These are phyloP conservation scores for Hibiscus syriacus DNA, from an alignment of 345 rosid species.

Conservation along the genomic window DNA sequence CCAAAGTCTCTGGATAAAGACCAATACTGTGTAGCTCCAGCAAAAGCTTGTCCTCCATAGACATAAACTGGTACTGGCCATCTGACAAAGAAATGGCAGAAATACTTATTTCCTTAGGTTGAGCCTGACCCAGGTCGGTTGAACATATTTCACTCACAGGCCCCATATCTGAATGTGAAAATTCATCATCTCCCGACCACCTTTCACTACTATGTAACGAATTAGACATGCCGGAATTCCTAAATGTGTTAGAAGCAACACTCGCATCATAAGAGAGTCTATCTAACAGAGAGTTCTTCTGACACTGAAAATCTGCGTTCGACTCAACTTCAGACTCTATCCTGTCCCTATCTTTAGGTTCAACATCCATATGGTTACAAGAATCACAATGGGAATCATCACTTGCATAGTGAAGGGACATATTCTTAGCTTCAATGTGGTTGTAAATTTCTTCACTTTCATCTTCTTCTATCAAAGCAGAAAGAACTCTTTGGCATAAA, in stretches of 20 bases:
- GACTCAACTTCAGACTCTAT: constrained; percentile 95
- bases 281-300: constrained; percentile 52
- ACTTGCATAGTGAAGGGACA: constrained; percentile 76
- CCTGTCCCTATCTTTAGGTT: constrained; percentile 75
- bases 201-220: constrained; percentile 67
- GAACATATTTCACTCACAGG: constrained; percentile 57
- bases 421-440: constrained; percentile 55
- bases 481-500: constrained; percentile 74
- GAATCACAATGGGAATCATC: constrained; percentile 98
- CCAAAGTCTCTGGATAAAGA: constrained; percentile 76
- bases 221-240: constrained; percentile 53
- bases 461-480: constrained; percentile 93
- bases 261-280: constrained; percentile 63
- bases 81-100: constrained; percentile 44
- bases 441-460: constrained; percentile 67
- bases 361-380: constrained; percentile 76
- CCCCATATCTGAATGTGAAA: constrained; percentile 53
- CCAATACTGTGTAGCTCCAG: constrained; percentile 86
- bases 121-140: constrained; percentile 41
- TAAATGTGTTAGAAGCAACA: constrained; percentile 49
- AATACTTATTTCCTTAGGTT: constrained; percentile 38
- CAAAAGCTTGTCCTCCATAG: constrained; percentile 67
- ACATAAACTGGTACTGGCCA: constrained; percentile 60
- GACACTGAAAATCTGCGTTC: constrained; percentile 54
- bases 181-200: constrained; percentile 69